Base-by-base conservation (phyloP, 768 basidiomycete genomes). In the Pleurotus tuoliensis region DNA sequence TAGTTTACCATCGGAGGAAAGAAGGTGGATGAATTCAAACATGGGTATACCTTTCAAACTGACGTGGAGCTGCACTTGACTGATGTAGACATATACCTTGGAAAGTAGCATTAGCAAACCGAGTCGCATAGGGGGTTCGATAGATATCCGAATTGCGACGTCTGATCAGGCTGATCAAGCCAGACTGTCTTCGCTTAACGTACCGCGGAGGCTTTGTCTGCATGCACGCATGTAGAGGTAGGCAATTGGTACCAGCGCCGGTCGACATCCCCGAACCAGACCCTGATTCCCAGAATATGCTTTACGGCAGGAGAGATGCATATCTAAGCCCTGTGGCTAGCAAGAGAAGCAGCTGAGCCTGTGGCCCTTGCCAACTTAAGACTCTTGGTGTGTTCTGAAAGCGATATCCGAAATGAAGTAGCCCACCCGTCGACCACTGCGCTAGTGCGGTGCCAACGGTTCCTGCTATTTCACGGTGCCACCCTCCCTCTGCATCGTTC, bases 241-340 rank as follows among this genome's bases (percentile, higher is more conserved):
- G 34, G 20, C 30, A 37, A 34, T 16, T 53, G 22, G 15, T 41
- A n/a, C 37, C 51, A 22, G 18, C 39, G 22, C 51, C 51, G 51
- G 51, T 41, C 51, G 18, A 41, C 51, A 53, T 53, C 51, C 51
- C 51, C 51, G 39, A 53, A n/a, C 20, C 34, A 25, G 15, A 37
- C 51, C 39, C 38, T 53, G 25, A 25, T 30, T 25, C 4, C 15
- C 16, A 15, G 16, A 53, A 40, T 16, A 41, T 39, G 15, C 7
- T 16, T 53, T 41, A 53, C 51, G 51, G 51, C 39, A 53, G 34
- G 48, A 41, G 16, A 53, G 27, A 38, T 30, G 39, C 38, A 34
- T 34, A 34, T 34, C 30, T 34, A 34, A 34, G 30, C 30, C 30
- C 30, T 34, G 30, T 34, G 30, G 30, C 30, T 34, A 34, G 30